Evolutionary conservation across 177 flowering plant species (phyloP).

Genomic region (Vitis hybrid): DNA sequence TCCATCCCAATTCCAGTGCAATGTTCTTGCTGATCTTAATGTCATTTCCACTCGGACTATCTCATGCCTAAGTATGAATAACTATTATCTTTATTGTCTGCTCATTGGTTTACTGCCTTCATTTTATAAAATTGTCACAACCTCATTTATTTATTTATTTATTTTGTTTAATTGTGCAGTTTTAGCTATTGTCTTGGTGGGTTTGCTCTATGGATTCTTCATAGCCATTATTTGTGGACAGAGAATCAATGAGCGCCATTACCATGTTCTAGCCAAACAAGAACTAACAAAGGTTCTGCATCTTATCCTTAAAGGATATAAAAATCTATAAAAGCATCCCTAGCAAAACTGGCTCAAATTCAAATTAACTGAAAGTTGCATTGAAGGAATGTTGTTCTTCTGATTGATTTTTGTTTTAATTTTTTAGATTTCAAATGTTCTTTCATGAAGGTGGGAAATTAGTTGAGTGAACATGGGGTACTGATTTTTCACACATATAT

Average conservation of each 20-base stretch:
- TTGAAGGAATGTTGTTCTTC: background rate
- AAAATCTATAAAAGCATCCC: background rate
- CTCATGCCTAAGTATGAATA: no score
- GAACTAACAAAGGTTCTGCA: conserved; percentile 87
- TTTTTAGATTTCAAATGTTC: background rate
- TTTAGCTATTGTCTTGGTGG: conserved; percentile 88
- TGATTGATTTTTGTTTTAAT: background rate
- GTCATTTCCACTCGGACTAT: no score
- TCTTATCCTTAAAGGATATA: conserved; percentile 7
- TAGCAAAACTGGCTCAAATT: background rate
- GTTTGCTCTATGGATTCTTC: conserved; percentile 96
- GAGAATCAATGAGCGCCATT: conserved; percentile 92
- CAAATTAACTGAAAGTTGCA: background rate
- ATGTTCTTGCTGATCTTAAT: no score
- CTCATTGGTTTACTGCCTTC: no score
- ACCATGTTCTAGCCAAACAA: conserved; percentile 95
- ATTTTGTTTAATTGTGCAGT: conserved; percentile 44
- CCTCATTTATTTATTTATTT: background rate
- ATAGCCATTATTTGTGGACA: conserved; percentile 98
- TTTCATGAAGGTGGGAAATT: background rate
- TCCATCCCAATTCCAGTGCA: no score
- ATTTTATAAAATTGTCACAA: background rate
- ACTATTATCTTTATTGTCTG: no score
- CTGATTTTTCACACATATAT: no score
- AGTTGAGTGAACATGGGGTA: background rate